Evolutionary conservation across 2,329 filamentous ascomycete species (phyloP).

Genomic region (Graphilbum ipis-grandicollis): DNA sequence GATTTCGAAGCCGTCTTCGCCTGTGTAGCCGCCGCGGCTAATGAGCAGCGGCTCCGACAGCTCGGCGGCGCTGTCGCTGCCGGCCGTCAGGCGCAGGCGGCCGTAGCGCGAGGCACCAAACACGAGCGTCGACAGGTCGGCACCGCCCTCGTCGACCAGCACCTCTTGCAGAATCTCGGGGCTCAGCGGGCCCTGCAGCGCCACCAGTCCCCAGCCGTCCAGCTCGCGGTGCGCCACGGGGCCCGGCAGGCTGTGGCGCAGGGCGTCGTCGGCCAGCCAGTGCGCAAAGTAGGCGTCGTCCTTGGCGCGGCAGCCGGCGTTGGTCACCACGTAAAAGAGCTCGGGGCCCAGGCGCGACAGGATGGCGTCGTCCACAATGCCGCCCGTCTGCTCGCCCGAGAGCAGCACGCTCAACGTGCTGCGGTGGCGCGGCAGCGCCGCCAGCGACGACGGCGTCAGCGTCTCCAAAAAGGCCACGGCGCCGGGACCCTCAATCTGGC

Average conservation of each 20-base stretch:
- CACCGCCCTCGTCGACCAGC: conserved; percentile 26
- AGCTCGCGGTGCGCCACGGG: conserved; percentile 27
- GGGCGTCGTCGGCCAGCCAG: conserved; percentile 44
- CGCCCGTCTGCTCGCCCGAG: conserved; percentile 61
- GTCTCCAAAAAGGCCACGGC: conserved; percentile 68
- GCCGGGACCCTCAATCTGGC: conserved; percentile 65
- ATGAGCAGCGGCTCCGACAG: conserved; percentile 44
- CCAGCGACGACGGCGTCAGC: conserved; percentile 62
- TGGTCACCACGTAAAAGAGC: conserved; percentile 84
- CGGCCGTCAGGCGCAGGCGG: conserved; percentile 38
- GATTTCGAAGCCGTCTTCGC: conserved; percentile 96
- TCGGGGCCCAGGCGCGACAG: conserved; percentile 63
- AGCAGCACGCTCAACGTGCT: conserved; percentile 77
- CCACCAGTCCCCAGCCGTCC: conserved; percentile 60
- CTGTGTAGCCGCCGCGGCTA: conserved; percentile 85
- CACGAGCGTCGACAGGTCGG: conserved; percentile 50
- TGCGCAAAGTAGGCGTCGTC: conserved; percentile 60
- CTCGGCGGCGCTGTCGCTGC: conserved; percentile 19
- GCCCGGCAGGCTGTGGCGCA: conserved; percentile 10
- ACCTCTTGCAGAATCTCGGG: conserved; percentile 49
- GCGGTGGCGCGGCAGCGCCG: conserved; percentile 44
- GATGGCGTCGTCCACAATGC: conserved; percentile 89
- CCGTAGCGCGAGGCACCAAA: conserved; percentile 64
- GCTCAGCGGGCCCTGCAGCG: conserved; percentile 73
- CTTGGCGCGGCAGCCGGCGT: conserved; percentile 81